A percentile compares a stretch with the other conserved stretches of the same genome.
These are phyloP conservation scores for Globisporangium polare DNA, from an alignment of 352 stramenopile species.

Conservation along the genomic window DNA sequence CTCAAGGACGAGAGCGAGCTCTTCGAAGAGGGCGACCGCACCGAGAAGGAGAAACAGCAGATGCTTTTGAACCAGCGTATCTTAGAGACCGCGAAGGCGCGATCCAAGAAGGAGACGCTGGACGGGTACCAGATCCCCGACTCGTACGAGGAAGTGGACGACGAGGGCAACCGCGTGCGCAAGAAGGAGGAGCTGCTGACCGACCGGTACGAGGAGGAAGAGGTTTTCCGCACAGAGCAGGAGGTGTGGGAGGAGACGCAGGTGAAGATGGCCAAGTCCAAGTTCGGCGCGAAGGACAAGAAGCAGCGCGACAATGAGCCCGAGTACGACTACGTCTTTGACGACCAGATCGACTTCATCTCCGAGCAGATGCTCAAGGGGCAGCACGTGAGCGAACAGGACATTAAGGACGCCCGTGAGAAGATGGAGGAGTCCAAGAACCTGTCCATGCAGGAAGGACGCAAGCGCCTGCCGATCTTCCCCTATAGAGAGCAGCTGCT, in stretches of 20 bases:
- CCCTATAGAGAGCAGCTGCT: slow-evolving; percentile 98
- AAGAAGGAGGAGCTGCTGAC: slow-evolving; percentile 93
- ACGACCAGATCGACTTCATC: slow-evolving; percentile 99
- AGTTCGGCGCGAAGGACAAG: slow-evolving; percentile 73
- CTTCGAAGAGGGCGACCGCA: slow-evolving; percentile 79
- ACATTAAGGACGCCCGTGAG: slow-evolving; percentile 60
- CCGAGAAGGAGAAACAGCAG: slow-evolving; percentile 78
- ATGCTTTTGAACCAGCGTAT: slow-evolving; percentile 88
- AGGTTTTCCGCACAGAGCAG: slow-evolving; percentile 95
- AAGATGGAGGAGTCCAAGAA: slow-evolving; percentile 83
- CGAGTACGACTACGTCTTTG: slow-evolving; percentile 97
- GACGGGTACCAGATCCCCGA: slow-evolving; percentile 95
- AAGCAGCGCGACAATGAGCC: slow-evolving; percentile 43
- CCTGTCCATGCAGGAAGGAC: slow-evolving; percentile 93
- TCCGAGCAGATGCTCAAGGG: slow-evolving; percentile 86
- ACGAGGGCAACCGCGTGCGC: slow-evolving; percentile 84
- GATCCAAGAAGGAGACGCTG: slow-evolving; percentile 46
- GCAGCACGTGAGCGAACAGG: slow-evolving; percentile 79
- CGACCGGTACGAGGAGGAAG: slow-evolving; percentile 91
- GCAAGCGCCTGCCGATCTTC: slow-evolving; percentile 97
- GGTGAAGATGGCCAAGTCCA: slow-evolving; percentile 82
- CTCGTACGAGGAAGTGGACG: slow-evolving; percentile 92
- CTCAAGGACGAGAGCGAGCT: slow-evolving; percentile 75
- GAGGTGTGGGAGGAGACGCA: slow-evolving; percentile 98
- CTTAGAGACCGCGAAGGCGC: slow-evolving; percentile 78